phyloP scores from a whole-genome alignment of 2,329 filamentous ascomycete species.

The Fusarium xylarioides region DNA sequence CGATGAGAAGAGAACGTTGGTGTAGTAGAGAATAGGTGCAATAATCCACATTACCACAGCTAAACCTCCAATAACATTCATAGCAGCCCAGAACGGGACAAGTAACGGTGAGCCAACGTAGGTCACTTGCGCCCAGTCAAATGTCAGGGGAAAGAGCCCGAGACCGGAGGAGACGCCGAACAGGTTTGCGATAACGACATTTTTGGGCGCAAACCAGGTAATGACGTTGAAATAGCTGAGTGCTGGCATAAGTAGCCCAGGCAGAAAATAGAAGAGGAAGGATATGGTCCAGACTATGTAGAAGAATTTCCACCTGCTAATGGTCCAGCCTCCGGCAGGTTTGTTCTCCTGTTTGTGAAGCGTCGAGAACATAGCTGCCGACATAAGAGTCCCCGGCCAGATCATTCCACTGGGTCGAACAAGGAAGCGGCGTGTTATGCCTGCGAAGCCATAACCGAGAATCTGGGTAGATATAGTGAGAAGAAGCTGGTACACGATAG shows the following conservation, averaged over 20 bases:
- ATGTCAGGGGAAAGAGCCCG: conserved; percentile 84
- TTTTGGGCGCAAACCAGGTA: conserved; percentile 88
- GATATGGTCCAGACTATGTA: conserved; percentile 74
- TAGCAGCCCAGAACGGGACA: conserved; percentile 85
- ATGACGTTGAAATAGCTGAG: conserved; percentile 90
- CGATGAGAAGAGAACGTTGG: conserved; percentile 80
- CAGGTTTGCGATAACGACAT: conserved; percentile 85
- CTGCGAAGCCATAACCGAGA: conserved; percentile 86
- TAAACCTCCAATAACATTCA: conserved; percentile 84
- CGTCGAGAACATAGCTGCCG: conserved; percentile 87
- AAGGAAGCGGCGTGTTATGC: conserved; percentile 80
- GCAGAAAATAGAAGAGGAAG: conserved; percentile 86
- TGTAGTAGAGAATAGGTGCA: conserved; percentile 82
- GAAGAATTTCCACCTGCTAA: conserved; percentile 87
- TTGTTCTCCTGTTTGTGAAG: conserved; percentile 87
- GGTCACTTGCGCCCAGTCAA: conserved; percentile 91
- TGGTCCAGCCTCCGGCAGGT: conserved; percentile 81
- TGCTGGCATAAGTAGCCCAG: conserved; percentile 82
- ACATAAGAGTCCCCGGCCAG: conserved; percentile 89
- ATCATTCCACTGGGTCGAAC: conserved; percentile 90
- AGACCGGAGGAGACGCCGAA: conserved; percentile 88
- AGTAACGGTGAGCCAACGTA: conserved; percentile 86
- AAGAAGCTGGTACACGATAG: conserved; percentile 80
- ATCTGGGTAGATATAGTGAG: conserved; percentile 89
- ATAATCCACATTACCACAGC: conserved; percentile 87